Conservation (phyloP, 2,329 filamentous ascomycete species). For the Verticillium klebahnii region DNA sequence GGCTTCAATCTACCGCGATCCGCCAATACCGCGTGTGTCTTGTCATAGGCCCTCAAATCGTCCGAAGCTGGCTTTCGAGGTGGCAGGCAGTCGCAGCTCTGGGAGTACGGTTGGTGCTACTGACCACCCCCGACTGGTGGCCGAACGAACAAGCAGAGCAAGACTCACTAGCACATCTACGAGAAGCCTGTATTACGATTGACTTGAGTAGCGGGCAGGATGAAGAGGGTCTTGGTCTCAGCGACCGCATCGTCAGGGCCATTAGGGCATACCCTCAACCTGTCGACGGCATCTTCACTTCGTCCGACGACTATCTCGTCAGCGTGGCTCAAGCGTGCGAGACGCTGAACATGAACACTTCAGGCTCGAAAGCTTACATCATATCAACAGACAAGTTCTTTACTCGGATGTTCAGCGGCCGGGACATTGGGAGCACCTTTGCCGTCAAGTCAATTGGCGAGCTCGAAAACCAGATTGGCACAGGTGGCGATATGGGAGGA, state of each 20-base stretch:
- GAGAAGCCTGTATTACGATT: conserved; percentile 26
- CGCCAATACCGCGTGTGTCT: neutral
- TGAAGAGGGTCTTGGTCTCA: conserved; percentile 9
- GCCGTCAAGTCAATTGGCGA: conserved; percentile 11
- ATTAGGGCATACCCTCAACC: conserved; percentile 16
- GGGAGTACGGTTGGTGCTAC: conserved; percentile 28
- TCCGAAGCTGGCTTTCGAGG: neutral
- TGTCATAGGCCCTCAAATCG: neutral
- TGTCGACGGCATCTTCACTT: conserved; percentile 31
- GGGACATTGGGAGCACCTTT: conserved; percentile 23
- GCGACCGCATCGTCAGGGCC: conserved; percentile 22
- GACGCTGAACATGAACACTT: conserved; percentile 26
- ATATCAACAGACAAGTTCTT: neutral
- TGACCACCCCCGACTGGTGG: conserved; percentile 32
- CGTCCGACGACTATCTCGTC: conserved; percentile 23
- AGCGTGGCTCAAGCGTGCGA: conserved; percentile 24
- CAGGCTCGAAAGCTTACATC: conserved; percentile 5
- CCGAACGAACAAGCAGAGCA: conserved; percentile 12
- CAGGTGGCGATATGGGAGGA: neutral
- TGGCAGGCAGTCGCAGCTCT: conserved; percentile 21
- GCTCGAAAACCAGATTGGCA: conserved; percentile 10
- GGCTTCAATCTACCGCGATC: neutral
- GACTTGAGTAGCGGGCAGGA: conserved; percentile 19
- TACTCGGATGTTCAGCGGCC: neutral
- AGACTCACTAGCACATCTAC: conserved; percentile 15